These are phyloP conservation scores for Solanum hybrid DNA, from an alignment of 305 asterid species.

Conservation along the genomic window DNA sequence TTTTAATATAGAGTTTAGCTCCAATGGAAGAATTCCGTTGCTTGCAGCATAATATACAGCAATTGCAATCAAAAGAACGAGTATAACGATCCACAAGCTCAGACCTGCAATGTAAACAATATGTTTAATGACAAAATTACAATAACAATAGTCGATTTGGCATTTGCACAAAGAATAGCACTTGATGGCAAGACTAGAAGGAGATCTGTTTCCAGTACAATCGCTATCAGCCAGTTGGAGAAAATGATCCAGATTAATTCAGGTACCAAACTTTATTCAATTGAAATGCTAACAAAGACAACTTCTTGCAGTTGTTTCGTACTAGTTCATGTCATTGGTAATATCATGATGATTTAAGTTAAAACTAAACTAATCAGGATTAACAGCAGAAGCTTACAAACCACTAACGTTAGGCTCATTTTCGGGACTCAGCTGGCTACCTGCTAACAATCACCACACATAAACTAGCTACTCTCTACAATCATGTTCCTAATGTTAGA, in stretches of 20 bases:
- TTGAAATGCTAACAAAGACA: not conserved
- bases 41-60: conserved; percentile 40
- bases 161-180: not conserved
- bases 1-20: not conserved
- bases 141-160: not conserved
- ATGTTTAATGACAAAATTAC: not conserved
- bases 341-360: not conserved
- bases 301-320: not conserved
- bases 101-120: conserved; percentile 37
- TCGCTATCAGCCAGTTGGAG: not conserved
- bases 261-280: not conserved
- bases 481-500: not conserved
- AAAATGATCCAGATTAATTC: not conserved
- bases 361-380: not conserved
- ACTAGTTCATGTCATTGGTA: not conserved
- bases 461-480: not conserved
- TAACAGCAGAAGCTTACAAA: not conserved
- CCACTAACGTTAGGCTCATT: not conserved
- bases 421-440: not conserved
- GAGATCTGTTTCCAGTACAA: not conserved
- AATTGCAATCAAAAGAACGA: conserved; percentile 46
- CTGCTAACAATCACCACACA: not conserved
- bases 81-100: conserved; percentile 46
- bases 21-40: conserved; percentile 19
- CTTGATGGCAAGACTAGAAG: not conserved